Conservation (phyloP, 169 alveolate species). For the Cryptosporidium xiaoi region DNA sequence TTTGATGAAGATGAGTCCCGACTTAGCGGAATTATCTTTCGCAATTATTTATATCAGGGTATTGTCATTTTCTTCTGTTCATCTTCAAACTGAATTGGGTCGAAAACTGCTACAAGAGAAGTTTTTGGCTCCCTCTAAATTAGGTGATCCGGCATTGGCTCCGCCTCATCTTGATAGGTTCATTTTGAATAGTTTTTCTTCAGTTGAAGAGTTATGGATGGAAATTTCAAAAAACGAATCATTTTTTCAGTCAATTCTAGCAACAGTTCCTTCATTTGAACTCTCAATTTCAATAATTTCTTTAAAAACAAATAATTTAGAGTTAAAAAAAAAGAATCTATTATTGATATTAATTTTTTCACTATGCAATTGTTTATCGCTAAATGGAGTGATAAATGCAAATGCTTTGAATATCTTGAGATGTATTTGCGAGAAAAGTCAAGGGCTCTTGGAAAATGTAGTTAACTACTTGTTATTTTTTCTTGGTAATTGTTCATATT, state of each 20-base stretch:
- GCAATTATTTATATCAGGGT: conserved; percentile 31
- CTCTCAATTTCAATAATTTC: conserved; percentile 19
- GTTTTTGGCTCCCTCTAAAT: not conserved
- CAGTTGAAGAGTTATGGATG: conserved; percentile 38
- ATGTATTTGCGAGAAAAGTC: not conserved
- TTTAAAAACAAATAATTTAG: not conserved
- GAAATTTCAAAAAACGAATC: conserved; percentile 31
- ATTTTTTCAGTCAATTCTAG: conserved; percentile 19
- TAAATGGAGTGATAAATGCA: conserved; percentile 16
- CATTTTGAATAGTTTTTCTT: conserved; percentile 37
- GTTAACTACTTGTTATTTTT: not conserved
- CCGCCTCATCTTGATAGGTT: conserved; percentile 39
- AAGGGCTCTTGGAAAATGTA: not conserved
- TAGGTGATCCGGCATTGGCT: not conserved
- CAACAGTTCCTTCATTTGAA: conserved; percentile 45
- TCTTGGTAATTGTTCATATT: not conserved
- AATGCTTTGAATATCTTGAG: conserved; percentile 10
- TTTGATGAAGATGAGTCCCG: conserved; percentile 60
- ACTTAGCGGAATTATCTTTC: conserved; percentile 60
- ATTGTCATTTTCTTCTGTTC: conserved; percentile 2
- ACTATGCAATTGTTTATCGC: not conserved
- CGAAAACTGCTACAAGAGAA: not conserved
- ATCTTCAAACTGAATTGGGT: not conserved
- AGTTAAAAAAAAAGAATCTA: not conserved
- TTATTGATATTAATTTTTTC: conserved; percentile 20